Percentiles rank a stretch among this genome's conserved stretches.
These are phyloP conservation scores for Oidium heveae DNA, from an alignment of 2,329 filamentous ascomycete genomes.

Conservation along the genomic window DNA sequence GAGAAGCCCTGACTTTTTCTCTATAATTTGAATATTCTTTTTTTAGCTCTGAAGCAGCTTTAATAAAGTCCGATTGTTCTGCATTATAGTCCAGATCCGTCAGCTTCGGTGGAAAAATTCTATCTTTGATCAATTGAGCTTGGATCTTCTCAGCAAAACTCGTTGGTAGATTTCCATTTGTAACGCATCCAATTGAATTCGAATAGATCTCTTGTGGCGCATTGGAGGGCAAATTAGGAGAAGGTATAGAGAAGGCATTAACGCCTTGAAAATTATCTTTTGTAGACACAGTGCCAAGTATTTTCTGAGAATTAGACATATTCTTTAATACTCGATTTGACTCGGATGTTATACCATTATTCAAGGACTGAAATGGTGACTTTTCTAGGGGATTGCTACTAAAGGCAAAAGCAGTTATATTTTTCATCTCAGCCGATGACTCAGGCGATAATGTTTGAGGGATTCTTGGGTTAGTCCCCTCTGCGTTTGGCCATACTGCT, in stretches of 20 bases:
- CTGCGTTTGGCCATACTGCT: neutral
- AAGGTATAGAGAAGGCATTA: neutral
- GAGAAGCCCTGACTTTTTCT: constrained; percentile 26
- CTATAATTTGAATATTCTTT: constrained; percentile 27
- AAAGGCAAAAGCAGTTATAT: neutral
- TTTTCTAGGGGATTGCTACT: neutral
- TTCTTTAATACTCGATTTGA: neutral
- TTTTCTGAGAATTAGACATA: neutral
- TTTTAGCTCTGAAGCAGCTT: neutral
- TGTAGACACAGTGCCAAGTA: neutral
- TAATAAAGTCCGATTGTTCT: neutral
- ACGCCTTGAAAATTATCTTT: neutral
- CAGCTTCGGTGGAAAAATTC: constrained; percentile 8
- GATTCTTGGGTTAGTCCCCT: neutral
- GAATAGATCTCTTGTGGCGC: neutral
- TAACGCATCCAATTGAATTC: neutral
- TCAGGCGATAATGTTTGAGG: neutral
- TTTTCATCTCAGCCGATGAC: neutral
- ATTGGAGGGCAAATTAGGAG: neutral
- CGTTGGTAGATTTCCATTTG: neutral
- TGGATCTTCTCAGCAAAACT: constrained; percentile 23
- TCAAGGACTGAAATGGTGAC: neutral
- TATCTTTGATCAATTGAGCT: constrained; percentile 26
- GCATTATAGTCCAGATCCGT: constrained; percentile 1
- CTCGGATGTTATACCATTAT: neutral